These are phyloP conservation scores for Pseudozyma hubeiensis DNA, from an alignment of 1,284 basidiomycete genomes.

Conservation along the genomic window DNA sequence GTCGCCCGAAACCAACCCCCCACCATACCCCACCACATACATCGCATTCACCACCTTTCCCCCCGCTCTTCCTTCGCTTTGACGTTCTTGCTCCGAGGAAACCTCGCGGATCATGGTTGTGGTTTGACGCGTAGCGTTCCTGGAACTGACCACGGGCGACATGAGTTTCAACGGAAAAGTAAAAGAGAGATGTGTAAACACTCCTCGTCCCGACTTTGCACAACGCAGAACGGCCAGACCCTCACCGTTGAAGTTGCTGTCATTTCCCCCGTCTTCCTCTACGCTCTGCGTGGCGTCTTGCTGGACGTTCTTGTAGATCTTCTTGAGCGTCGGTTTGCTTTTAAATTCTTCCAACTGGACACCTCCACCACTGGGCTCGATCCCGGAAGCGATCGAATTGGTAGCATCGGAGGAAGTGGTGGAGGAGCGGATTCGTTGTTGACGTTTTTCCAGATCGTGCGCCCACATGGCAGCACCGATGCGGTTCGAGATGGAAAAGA, in stretches of 20 bases:
- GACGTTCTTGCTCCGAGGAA: no score
- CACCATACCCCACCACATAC: constrained; percentile 90
- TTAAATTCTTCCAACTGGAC: constrained; percentile 22
- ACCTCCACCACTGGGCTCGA: neutral
- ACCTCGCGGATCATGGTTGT: neutral
- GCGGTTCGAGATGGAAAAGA: constrained; percentile 64
- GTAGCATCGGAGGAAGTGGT: no score
- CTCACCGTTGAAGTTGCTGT: constrained; percentile 35
- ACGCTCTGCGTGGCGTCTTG: neutral
- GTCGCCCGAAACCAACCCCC: constrained; percentile 92
- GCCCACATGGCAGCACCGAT: constrained; percentile 68
- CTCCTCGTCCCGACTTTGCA: neutral
- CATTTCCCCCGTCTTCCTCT: neutral
- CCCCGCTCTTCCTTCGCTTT: no score
- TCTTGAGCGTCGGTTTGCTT: constrained; percentile 36
- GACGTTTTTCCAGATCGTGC: constrained; percentile 67
- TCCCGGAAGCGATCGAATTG: neutral
- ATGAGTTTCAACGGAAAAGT: constrained; percentile 92
- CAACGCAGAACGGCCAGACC: constrained; percentile 37
- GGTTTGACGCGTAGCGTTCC: constrained; percentile 56
- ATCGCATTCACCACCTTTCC: constrained; percentile 75
- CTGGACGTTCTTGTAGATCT: constrained; percentile 37
- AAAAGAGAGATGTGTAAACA: constrained; percentile 80
- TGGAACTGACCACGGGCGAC: constrained; percentile 73
- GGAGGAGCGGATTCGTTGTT: constrained; percentile 48